Percentiles rank a stretch among this genome's conserved stretches.
phyloP scores from a whole-genome alignment of 2,329 filamentous ascomycete species.

The Triangularia setosa region DNA sequence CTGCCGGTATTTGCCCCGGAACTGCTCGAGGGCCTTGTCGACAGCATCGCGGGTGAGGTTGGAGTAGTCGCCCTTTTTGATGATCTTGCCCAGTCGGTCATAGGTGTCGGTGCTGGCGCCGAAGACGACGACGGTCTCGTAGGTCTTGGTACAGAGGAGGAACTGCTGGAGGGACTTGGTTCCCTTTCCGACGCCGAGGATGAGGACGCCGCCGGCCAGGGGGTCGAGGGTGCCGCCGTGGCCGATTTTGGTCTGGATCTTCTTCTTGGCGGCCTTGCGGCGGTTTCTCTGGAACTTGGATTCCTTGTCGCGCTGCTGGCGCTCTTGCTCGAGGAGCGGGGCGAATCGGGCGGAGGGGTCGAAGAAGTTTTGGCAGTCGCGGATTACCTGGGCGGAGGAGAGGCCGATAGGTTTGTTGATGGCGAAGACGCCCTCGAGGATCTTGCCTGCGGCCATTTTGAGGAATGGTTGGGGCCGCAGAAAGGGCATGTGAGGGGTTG shows the following conservation, averaged over 20 bases:
- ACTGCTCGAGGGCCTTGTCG: conserved; percentile 69
- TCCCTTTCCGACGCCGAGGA: conserved; percentile 79
- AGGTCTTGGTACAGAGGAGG: conserved; percentile 85
- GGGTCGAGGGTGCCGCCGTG: conserved; percentile 96
- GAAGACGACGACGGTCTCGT: conserved; percentile 86
- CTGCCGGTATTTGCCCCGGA: conserved; percentile 82
- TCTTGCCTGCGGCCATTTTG: conserved; percentile 52
- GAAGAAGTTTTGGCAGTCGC: conserved; percentile 80
- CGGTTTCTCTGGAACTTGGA: conserved; percentile 56
- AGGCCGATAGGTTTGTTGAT: conserved; percentile 88
- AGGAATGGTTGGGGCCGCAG: background rate
- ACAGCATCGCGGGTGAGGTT: conserved; percentile 78
- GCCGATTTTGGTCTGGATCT: conserved; percentile 81
- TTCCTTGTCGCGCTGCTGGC: conserved; percentile 52
- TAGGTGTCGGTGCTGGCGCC: conserved; percentile 92
- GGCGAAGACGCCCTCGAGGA: conserved; percentile 59
- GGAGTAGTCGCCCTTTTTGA: conserved; percentile 69
- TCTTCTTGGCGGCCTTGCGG: conserved; percentile 53
- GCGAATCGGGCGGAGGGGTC: conserved; percentile 75
- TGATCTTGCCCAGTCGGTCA: conserved; percentile 78
- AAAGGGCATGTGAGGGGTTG: background rate
- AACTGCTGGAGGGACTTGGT: conserved; percentile 81
- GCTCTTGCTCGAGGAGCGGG: conserved; percentile 68
- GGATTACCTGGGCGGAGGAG: conserved; percentile 86
- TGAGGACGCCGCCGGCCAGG: conserved; percentile 86